Evolutionary conservation across 2,329 filamentous ascomycete species (phyloP), one percentile per base, ranked within the genome.

Genomic region (Aspergillus sp.): DNA sequence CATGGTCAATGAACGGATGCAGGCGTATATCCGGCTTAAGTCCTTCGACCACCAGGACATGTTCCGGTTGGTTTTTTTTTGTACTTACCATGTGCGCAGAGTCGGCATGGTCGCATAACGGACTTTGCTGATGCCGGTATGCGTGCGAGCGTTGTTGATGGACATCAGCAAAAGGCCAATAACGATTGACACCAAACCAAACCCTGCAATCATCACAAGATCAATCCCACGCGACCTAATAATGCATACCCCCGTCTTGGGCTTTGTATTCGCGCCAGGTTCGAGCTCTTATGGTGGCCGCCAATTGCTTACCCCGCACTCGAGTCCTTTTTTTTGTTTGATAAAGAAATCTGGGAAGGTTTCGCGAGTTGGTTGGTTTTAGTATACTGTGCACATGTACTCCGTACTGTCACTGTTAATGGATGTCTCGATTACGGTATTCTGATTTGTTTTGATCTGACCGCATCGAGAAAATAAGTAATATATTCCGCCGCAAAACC

Each of bases 11-110:
- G 11, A 30, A n/a, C 45, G 24, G 45, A 34, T 33, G 17, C 45
- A 34, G 45, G 27, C 45, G n/a, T 49, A 49, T 39, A 13, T 49
- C 47, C 47, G 47, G 47, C 47, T 49, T 49, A 49, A 49, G 19
- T 49, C 47, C 33, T 39, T 9, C 13, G 13, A 40, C 37, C 37
- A 5, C 13, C 37, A 40, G 13, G 37, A 40, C 7, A 4, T 42
- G 40, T 12, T 4, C 34, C 24, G 24, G 24, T 30, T 30, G 24
- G 24, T 30, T 30, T 7, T 11, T 9, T 30, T 30, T 30, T 30
- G 27, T 30, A 30, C 27, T 30, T 11, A 11, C 27, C 9, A 8
- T 4, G 9, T 11, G 27, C 27, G 27, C 27, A 30, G 11, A 30
- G 27, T 30, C 27, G 27, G 27, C 27, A 9, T 30, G 8, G 27